These are phyloP conservation scores for Fomitopsis serialis DNA, from an alignment of 768 basidiomycete species.

Conservation along the genomic window DNA sequence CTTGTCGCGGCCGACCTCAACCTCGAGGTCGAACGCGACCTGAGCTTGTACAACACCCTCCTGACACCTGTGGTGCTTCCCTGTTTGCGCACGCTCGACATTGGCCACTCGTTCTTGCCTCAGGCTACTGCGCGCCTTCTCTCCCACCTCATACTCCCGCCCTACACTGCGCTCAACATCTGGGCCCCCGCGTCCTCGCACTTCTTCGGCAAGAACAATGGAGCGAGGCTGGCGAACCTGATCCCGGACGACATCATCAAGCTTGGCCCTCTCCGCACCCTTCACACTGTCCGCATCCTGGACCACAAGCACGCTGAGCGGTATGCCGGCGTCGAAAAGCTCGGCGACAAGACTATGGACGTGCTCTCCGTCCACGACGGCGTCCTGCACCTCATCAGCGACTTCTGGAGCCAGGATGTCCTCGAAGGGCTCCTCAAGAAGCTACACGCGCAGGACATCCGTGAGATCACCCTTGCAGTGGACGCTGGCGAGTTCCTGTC, in stretches of 20 bases:
- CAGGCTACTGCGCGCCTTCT: background rate
- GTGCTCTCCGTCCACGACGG: background rate
- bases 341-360: background rate
- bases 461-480: background rate
- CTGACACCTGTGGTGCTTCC: background rate
- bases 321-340: background rate
- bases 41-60: background rate
- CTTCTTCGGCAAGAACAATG: background rate
- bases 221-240: background rate
- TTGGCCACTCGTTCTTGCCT: background rate
- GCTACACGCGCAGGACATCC: background rate
- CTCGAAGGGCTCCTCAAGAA: background rate
- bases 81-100: background rate
- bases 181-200: background rate
- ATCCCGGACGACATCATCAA: background rate
- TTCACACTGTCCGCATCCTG: background rate
- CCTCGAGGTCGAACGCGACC: background rate
- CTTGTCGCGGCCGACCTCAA: background rate
- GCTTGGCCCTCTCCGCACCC: background rate
- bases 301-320: background rate
- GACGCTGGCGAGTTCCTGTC: background rate
- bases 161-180: background rate
- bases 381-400: background rate
- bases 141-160: background rate
- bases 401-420: background rate